Evolutionary conservation across 1,284 basidiomycete species (phyloP), one percentile per base, ranked within the genome.

Genomic region (Trichosporon coremiiforme): DNA sequence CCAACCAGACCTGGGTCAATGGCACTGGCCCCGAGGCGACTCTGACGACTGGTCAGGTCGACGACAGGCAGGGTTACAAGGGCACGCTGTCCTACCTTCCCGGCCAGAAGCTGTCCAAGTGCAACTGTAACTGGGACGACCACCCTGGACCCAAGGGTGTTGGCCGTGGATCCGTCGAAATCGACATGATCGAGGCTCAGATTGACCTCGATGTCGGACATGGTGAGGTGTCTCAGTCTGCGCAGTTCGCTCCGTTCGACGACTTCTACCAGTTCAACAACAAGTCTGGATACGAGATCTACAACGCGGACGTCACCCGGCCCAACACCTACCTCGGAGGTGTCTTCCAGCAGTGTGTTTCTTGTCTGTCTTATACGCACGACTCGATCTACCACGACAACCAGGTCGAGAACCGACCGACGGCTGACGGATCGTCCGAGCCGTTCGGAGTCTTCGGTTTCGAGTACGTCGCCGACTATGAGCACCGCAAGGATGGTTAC

Each of bases 291-390:
- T 69, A 71, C 29, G 68, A 67, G 3, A 74, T 75, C 9, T 80
- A 79, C 75, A 78, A 84, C 66, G 60, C 72, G 3, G 68, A 84
- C 20, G 87, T 89, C 22, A 87, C 87, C 1, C 84, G 90, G 69
- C 87, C 85, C 76, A 95, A 95, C 82, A 70, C 83, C 2, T 96
- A 95, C 82, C 87, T 86, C 66, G 94, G 94, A 29, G 90, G 90
- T 36, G 79, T 84, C 13, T 93, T 86, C 79, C 94, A 96, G 81
- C 91, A 96, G 82, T 90, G 91, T 31, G 79, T 90, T 22, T 92
- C 90, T 2, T 89, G 87, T 9, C 74, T 92, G 64, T 86, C 87
- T 17, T 84, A 85, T 71, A 85, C 91, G 68, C 84, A 69, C 12
- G 69, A 53, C 1, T 87, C 64, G 20, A 67, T 87, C 65, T 92